Conservation (phyloP, 331 rosid genomes). For the Quercus phellos region DNA sequence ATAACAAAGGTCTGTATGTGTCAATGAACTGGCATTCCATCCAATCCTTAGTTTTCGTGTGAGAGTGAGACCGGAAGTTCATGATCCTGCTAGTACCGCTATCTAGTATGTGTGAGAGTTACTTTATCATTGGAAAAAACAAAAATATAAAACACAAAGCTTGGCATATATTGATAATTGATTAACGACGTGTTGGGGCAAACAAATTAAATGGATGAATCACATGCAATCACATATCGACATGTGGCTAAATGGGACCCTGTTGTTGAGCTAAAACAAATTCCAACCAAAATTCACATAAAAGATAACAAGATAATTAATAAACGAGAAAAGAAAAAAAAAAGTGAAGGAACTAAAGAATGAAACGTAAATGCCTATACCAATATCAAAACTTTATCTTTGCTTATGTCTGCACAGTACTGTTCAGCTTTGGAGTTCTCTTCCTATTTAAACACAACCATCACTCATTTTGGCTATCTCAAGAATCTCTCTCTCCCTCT, state of each 20-base stretch:
- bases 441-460: constrained; percentile 57
- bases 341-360: constrained; percentile 21
- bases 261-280: constrained; percentile 23
- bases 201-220: constrained; percentile 27
- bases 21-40: no score
- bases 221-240: constrained; percentile 39
- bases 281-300: constrained; percentile 61
- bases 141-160: neutral
- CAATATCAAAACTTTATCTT: constrained; percentile 39
- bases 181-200: constrained; percentile 14
- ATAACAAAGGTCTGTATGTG: no score
- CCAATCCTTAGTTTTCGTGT: no score
- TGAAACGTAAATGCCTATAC: constrained; percentile 9
- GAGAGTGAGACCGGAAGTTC: no score
- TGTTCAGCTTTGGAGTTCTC: constrained; percentile 18
- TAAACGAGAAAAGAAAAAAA: constrained; percentile 13
- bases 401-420: constrained; percentile 21
- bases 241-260: constrained; percentile 52
- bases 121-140: neutral
- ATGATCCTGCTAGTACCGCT: no score
- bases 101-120: no score
- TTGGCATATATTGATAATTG: constrained; percentile 18
- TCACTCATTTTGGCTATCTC: constrained; percentile 37
- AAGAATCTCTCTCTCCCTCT: constrained; percentile 20
- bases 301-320: constrained; percentile 40